phyloP scores from a whole-genome alignment of 2,329 filamentous ascomycete species.

The Lasiodiplodia theobromae region DNA sequence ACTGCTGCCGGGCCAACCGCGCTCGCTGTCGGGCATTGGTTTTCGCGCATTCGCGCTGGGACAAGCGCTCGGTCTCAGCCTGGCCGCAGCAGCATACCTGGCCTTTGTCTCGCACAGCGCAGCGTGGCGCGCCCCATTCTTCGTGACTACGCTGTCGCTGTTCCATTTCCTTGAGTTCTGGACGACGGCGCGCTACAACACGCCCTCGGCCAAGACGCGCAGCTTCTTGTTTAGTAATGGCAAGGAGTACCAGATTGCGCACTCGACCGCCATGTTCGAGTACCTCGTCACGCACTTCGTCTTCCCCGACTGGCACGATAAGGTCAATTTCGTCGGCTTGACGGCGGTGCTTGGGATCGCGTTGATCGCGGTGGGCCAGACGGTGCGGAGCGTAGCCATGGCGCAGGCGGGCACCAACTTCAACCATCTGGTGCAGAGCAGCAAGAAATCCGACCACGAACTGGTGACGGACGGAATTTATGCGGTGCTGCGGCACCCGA shows the following conservation, averaged over 20 bases:
- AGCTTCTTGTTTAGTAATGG: slow-evolving; percentile 91
- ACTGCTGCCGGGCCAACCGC: slow-evolving; percentile 51
- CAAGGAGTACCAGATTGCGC: slow-evolving; percentile 81
- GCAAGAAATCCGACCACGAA: slow-evolving; percentile 72
- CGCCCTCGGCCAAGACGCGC: slow-evolving; percentile 70
- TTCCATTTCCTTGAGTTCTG: slow-evolving; percentile 99
- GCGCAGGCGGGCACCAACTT: slow-evolving; percentile 87
- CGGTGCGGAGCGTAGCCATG: slow-evolving; percentile 84
- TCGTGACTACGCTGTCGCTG: slow-evolving; percentile 70
- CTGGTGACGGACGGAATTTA: slow-evolving; percentile 90
- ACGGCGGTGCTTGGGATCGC: slow-evolving; percentile 62
- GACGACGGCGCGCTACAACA: slow-evolving; percentile 86
- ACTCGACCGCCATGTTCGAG: slow-evolving; percentile 76
- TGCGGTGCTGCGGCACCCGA: slow-evolving; percentile 77
- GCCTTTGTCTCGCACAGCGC: slow-evolving; percentile 45
- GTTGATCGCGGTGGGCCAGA: slow-evolving; percentile 74
- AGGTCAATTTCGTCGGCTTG: slow-evolving; percentile 51
- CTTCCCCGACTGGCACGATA: slow-evolving; percentile 57
- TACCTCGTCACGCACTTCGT: slow-evolving; percentile 67
- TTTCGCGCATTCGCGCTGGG: slow-evolving; percentile 56
- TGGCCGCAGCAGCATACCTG: slow-evolving; percentile 40
- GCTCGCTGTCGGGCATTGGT: slow-evolving; percentile 56
- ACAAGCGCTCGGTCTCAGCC: slow-evolving; percentile 42
- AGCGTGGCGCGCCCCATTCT: slow-evolving; percentile 68
- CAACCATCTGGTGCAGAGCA: slow-evolving; percentile 80